Base-by-base conservation (phyloP, 768 basidiomycete genomes). In the Hydnomerulius pinastri region DNA sequence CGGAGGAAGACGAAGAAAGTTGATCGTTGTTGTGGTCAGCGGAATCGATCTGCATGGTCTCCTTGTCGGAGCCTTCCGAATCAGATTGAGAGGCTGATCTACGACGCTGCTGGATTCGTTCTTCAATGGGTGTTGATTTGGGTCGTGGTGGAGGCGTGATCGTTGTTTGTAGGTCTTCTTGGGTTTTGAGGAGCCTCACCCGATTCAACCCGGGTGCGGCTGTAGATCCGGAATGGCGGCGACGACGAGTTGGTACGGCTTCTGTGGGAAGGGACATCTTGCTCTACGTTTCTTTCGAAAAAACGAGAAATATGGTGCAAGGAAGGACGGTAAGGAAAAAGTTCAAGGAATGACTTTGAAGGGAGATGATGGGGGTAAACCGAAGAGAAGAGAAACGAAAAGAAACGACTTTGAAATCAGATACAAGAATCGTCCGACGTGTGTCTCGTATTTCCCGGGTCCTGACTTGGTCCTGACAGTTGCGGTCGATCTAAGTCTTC, bases 41-140 rank as follows among this genome's bases (percentile, higher is more conserved):
- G 21, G 35, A 15, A 50, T 60, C 64, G 32, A 68, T 67, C 54
- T 55, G 66, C 69, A 69, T 76, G 32, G 64, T 60, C 57, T 63
- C 65, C 52, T 53, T 67, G 51, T 66, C 62, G 46, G 55, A 63
- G 72, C 54, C 71, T 65, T 56, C 71, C 69, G 62, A 62, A 50
- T 46, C 61, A 59, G 65, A 68, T 59, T 57, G 67, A 56, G 58
- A 71, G 67, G 69, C 74, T 38, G 77, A 73, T 30, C 79, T 73
- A 38, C 76, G 71, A 37, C 74, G 75, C 42, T 70, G 77, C 5
- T 71, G 71, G 1, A 77, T 78, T 4, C 85, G 77, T 58, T 87
- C 84, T 24, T 83, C 72, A 8, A 72, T 76, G 2, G 87, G 87
- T 0, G 87, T 86, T 12, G 85, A 87, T 64, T 90, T 87, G 17